phyloP scores from a whole-genome alignment of 148 eudicot genomes.

The Polygonum aviculare region DNA sequence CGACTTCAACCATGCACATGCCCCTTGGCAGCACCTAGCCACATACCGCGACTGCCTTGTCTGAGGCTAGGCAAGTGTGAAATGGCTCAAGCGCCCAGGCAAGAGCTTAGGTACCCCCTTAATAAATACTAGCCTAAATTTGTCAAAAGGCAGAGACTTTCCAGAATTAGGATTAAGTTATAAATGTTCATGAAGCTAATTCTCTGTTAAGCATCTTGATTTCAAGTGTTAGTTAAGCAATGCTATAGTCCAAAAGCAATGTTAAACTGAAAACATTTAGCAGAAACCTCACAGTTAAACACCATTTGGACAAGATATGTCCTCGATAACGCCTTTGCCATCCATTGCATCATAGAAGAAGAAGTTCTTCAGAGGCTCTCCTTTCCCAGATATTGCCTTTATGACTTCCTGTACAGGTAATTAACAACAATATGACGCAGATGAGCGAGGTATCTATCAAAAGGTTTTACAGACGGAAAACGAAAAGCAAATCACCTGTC shows the following conservation, averaged over 20 bases:
- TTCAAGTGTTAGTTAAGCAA: too few species aligned
- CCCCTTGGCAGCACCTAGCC: too few species aligned
- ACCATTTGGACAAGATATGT: slow-evolving; percentile 38
- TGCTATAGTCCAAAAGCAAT: background rate
- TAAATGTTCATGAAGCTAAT: background rate
- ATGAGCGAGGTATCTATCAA: background rate
- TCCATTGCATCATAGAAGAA: slow-evolving; percentile 87
- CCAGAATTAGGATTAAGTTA: too few species aligned
- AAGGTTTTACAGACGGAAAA: background rate
- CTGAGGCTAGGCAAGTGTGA: too few species aligned
- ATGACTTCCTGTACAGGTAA: slow-evolving; percentile 65
- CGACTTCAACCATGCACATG: too few species aligned
- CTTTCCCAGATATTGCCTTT: slow-evolving; percentile 92
- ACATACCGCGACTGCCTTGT: too few species aligned
- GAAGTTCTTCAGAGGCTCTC: slow-evolving; percentile 84
- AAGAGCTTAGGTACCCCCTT: too few species aligned
- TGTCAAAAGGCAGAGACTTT: too few species aligned
- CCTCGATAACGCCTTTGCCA: slow-evolving; percentile 89
- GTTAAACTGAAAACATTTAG: background rate
- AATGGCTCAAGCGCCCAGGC: too few species aligned
- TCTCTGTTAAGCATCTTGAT: background rate
- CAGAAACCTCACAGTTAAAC: slow-evolving; percentile 9
- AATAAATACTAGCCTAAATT: too few species aligned
- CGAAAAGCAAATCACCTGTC: slow-evolving; percentile 53
- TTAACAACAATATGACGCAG: background rate